Conservation (phyloP, 192 early-diverging fungal species). For the Dimargaris cristalligena region DNA sequence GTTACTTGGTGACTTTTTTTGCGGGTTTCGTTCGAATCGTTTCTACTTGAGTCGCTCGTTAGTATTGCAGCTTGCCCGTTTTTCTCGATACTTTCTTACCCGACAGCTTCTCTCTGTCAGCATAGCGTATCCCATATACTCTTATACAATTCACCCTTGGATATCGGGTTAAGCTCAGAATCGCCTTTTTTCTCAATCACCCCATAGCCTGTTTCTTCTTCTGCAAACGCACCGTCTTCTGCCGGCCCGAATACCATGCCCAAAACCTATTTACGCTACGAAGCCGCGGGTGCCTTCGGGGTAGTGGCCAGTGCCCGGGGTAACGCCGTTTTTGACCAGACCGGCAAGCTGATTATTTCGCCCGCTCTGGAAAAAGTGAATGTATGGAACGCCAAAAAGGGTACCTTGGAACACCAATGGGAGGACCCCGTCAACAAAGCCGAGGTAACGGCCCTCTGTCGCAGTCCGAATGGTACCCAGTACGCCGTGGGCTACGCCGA, state of each 20-base stretch:
- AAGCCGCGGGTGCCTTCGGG: constrained; percentile 61
- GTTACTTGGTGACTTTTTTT: background rate
- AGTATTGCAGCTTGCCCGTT: background rate
- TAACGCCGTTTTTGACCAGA: constrained; percentile 52
- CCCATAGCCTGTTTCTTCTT: background rate
- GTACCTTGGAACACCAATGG: constrained; percentile 57
- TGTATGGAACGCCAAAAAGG: constrained; percentile 79
- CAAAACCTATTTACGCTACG: constrained; percentile 74
- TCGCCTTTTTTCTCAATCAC: background rate
- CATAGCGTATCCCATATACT: no score
- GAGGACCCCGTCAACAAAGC: constrained; percentile 61
- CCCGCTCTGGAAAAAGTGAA: constrained; percentile 69
- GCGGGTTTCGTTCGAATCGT: background rate
- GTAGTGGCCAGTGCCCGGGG: constrained; percentile 51
- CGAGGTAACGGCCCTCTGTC: constrained; percentile 68
- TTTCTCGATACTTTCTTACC: background rate
- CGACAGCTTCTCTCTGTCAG: background rate
- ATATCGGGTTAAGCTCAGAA: no score
- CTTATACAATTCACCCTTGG: no score
- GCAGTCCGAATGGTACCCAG: constrained; percentile 43
- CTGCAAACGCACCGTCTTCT: background rate
- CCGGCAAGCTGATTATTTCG: constrained; percentile 55
- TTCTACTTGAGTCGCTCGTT: background rate
- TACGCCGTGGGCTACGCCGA: constrained; percentile 90
- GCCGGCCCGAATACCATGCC: constrained; percentile 25